phyloP scores from a whole-genome alignment of 495 filamentous ascomycete species.

The Usnea hakonensis region DNA sequence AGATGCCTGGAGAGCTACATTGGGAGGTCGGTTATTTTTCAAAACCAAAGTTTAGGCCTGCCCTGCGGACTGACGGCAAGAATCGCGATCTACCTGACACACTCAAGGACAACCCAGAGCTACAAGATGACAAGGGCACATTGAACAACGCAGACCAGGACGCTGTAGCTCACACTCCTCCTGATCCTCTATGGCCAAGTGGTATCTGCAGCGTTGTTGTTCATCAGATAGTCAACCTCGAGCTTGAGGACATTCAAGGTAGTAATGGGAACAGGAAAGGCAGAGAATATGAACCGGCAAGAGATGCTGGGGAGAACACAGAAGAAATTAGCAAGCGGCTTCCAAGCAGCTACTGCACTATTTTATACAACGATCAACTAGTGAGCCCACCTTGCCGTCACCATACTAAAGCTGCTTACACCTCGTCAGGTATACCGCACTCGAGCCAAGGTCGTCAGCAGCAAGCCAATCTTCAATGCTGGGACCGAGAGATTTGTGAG shows the following conservation, averaged over 20 bases:
- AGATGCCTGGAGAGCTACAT: slow-evolving; percentile 87
- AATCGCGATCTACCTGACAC: slow-evolving; percentile 64
- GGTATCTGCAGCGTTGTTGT: slow-evolving; percentile 77
- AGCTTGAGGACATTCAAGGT: slow-evolving; percentile 73
- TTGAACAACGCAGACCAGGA: slow-evolving; percentile 69
- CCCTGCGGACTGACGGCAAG: slow-evolving; percentile 78
- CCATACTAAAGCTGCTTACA: background rate
- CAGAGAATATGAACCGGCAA: slow-evolving; percentile 82
- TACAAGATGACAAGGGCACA: slow-evolving; percentile 85
- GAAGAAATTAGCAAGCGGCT: slow-evolving; percentile 72
- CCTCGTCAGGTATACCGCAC: slow-evolving; percentile 65
- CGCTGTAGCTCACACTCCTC: slow-evolving; percentile 79
- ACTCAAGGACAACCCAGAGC: slow-evolving; percentile 62
- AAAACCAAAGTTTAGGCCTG: slow-evolving; percentile 76
- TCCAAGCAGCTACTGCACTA: slow-evolving; percentile 86
- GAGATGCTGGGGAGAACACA: slow-evolving; percentile 71
- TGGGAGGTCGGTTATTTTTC: slow-evolving; percentile 95
- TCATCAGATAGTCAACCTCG: slow-evolving; percentile 91
- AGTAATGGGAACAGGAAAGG: slow-evolving; percentile 61
- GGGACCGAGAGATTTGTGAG: slow-evolving; percentile 92
- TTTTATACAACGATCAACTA: slow-evolving; percentile 80
- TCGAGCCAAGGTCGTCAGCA: slow-evolving; percentile 80
- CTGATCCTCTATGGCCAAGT: slow-evolving; percentile 88
- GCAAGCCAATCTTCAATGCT: slow-evolving; percentile 92
- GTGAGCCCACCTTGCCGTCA: slow-evolving; percentile 30